Conservation (phyloP, 2,329 filamentous ascomycete genomes). For the Pseudocercospora fuligena region DNA sequence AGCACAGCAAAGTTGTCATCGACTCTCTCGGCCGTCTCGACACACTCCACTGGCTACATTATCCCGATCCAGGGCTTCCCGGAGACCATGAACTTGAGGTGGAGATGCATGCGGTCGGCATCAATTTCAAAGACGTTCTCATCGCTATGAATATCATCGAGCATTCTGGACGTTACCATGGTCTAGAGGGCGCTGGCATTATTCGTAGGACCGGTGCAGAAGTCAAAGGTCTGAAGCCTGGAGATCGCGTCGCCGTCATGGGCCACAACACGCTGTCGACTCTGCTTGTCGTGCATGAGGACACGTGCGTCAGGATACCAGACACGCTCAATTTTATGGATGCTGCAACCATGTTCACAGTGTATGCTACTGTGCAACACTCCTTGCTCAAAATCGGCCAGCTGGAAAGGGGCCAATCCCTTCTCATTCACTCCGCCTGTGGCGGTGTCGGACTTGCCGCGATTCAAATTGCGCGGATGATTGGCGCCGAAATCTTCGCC, state of each 20-base stretch:
- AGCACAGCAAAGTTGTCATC: too few relatives aligned
- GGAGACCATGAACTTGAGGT: too few relatives aligned
- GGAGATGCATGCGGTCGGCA: conserved; percentile 23
- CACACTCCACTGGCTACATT: too few relatives aligned
- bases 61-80: too few relatives aligned
- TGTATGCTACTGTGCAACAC: conserved; percentile 22
- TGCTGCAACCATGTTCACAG: conserved; percentile 24
- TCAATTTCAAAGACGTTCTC: conserved; percentile 27
- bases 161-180: conserved; percentile 35
- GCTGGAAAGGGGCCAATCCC: not conserved
- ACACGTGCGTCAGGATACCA: conserved; percentile 18
- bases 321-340: conserved; percentile 29
- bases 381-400: conserved; percentile 24
- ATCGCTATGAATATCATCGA: conserved; percentile 15
- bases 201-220: conserved; percentile 37
- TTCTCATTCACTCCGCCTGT: conserved; percentile 39
- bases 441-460: conserved; percentile 36
- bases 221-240: conserved; percentile 32
- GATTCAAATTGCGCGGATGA: conserved; percentile 32
- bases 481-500: conserved; percentile 36
- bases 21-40: too few relatives aligned
- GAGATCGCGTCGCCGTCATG: conserved; percentile 31
- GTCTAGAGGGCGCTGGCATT: conserved; percentile 43
- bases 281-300: conserved; percentile 10
- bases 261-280: conserved; percentile 22